Conservation (phyloP, 352 stramenopile species). For the Pythium oligandrum region DNA sequence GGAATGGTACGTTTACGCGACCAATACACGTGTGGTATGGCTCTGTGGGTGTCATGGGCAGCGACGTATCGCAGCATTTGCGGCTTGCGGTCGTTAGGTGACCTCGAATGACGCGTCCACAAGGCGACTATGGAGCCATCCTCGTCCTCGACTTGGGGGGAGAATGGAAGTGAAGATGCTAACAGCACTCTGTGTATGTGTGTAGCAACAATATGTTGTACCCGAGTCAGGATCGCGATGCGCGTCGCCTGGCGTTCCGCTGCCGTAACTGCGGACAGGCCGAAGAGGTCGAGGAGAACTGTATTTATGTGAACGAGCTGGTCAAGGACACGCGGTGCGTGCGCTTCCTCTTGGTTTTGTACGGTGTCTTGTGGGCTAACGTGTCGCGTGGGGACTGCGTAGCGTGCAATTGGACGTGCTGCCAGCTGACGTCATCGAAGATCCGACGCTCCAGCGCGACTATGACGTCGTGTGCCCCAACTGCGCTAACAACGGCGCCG, state of each 20-base stretch:
- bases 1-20: constrained; percentile 60
- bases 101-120: no score
- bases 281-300: constrained; percentile 85
- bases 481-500: constrained; percentile 71
- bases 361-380: background rate
- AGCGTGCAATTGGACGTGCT: constrained; percentile 85
- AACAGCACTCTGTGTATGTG: no score
- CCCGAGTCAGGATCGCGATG: constrained; percentile 83
- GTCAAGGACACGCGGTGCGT: constrained; percentile 83
- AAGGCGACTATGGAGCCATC: no score
- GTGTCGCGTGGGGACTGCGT: background rate
- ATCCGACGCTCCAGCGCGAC: constrained; percentile 85
- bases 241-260: constrained; percentile 80
- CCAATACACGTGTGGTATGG: background rate
- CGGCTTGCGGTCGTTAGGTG: no score
- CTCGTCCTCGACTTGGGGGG: no score
- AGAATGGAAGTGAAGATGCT: no score
- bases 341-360: constrained; percentile 7
- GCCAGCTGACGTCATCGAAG: constrained; percentile 82
- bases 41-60: background rate
- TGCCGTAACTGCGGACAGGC: constrained; percentile 85
- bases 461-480: constrained; percentile 82
- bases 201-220: constrained; percentile 91
- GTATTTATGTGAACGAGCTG: constrained; percentile 90
- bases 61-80: no score